phyloP scores from a whole-genome alignment of 495 filamentous ascomycete genomes.

The Aspergillus carlsbadensis region DNA sequence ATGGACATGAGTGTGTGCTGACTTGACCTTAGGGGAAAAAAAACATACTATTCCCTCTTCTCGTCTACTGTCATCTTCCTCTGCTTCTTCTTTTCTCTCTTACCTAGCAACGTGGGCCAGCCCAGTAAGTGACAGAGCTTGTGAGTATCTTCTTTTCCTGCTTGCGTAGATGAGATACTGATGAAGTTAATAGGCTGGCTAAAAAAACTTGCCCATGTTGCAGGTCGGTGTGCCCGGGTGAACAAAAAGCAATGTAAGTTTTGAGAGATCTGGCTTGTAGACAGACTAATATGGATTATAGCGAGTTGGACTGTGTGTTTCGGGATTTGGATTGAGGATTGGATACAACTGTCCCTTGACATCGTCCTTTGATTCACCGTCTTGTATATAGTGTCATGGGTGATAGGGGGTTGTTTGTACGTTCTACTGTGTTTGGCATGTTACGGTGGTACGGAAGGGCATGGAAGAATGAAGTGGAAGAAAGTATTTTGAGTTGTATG shows the following conservation, averaged over 20 bases:
- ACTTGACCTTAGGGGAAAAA: too few relatives aligned
- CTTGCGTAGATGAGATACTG: neutral
- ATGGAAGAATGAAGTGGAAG: neutral
- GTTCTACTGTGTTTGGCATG: too few relatives aligned
- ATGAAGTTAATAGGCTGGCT: constrained; percentile 16
- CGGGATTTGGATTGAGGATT: neutral
- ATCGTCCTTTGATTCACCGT: neutral
- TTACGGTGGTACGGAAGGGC: too few relatives aligned
- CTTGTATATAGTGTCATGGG: too few relatives aligned
- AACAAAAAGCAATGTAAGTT: too few relatives aligned
- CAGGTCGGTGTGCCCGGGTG: too few relatives aligned
- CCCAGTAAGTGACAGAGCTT: constrained; percentile 19
- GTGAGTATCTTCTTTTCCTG: too few relatives aligned
- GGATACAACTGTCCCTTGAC: neutral
- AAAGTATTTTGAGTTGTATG: neutral
- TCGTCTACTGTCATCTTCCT: neutral
- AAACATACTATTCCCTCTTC: neutral
- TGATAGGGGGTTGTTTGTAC: too few relatives aligned
- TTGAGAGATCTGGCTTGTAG: neutral
- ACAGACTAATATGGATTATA: neutral
- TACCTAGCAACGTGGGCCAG: constrained; percentile 2
- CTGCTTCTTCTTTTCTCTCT: neutral
- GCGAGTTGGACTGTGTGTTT: neutral
- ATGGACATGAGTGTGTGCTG: too few relatives aligned
- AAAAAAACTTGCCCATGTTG: constrained; percentile 1